Percentiles rank a stretch among this genome's conserved stretches.
Conservation (phyloP, 345 rosid species). For the Kernera saxatilis region DNA sequence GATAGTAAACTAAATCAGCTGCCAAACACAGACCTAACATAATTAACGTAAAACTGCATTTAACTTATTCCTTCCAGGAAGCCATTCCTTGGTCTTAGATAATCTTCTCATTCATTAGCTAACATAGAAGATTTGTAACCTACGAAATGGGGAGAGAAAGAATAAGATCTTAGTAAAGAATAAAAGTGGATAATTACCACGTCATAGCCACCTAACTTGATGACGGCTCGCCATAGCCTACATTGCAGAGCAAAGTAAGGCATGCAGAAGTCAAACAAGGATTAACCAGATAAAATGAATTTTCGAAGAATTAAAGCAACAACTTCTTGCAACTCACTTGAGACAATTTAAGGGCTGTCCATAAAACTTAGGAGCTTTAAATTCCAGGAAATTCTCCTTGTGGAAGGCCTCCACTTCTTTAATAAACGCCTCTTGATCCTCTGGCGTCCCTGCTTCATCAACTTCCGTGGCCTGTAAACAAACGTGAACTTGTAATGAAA, state of each 20-base stretch:
- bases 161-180: background rate
- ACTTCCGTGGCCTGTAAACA: constrained; percentile 50
- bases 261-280: constrained; percentile 2
- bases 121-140: background rate
- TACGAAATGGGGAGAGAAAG: background rate
- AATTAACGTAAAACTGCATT: background rate
- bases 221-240: constrained; percentile 91
- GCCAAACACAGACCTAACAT: constrained; percentile 12
- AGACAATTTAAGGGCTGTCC: constrained; percentile 86
- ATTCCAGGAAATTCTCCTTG: constrained; percentile 58
- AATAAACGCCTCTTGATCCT: constrained; percentile 68
- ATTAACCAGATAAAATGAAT: background rate
- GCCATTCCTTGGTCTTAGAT: background rate
- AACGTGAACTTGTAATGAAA: background rate
- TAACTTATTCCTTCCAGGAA: background rate
- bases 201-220: constrained; percentile 89
- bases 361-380: constrained; percentile 88
- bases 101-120: background rate
- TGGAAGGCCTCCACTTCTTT: constrained; percentile 69
- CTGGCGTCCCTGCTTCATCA: constrained; percentile 62
- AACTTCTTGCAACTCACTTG: constrained; percentile 44
- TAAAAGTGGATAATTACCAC: constrained; percentile 47
- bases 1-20: background rate
- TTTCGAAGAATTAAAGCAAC: background rate
- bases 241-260: constrained; percentile 22